Evolutionary conservation across 306 rosid species (phyloP).

Genomic region (Vicia villosa): DNA sequence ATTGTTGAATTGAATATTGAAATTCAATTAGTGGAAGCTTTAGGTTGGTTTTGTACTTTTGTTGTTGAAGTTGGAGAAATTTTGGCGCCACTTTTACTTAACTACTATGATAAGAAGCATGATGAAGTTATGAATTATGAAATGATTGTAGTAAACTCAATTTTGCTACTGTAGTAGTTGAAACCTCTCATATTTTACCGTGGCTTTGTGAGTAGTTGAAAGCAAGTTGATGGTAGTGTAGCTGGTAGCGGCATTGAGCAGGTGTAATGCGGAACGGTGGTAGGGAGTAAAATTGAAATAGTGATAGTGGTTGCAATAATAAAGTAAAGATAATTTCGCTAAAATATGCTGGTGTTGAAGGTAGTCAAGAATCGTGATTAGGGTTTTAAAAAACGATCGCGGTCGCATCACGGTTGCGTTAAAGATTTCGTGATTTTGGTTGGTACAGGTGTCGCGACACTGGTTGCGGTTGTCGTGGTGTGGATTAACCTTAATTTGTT

Average conservation of each 20-base stretch:
- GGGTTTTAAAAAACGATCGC: no score
- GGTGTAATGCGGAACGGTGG: conserved; percentile 26
- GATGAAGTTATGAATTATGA: neutral
- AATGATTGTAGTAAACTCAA: neutral
- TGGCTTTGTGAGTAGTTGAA: neutral
- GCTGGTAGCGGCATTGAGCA: neutral
- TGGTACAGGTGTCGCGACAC: no score
- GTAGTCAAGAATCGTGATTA: no score
- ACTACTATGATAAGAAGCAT: neutral
- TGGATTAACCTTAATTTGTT: no score
- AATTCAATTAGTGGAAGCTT: conserved; percentile 25
- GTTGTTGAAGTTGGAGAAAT: conserved; percentile 1
- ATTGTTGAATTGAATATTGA: neutral
- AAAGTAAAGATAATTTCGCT: conserved; percentile 4
- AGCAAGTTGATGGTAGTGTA: conserved; percentile 6
- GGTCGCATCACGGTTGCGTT: no score
- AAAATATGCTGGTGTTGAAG: conserved; percentile 15
- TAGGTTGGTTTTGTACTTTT: neutral
- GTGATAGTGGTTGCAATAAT: neutral
- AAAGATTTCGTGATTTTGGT: no score
- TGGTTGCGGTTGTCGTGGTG: no score
- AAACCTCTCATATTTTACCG: neutral
- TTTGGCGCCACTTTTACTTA: conserved; percentile 1
- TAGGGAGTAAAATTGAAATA: conserved; percentile 5
- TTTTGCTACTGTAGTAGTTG: conserved; percentile 10